Conservation (phyloP, 495 filamentous ascomycete species). For the Penicillium robsamsonii region DNA sequence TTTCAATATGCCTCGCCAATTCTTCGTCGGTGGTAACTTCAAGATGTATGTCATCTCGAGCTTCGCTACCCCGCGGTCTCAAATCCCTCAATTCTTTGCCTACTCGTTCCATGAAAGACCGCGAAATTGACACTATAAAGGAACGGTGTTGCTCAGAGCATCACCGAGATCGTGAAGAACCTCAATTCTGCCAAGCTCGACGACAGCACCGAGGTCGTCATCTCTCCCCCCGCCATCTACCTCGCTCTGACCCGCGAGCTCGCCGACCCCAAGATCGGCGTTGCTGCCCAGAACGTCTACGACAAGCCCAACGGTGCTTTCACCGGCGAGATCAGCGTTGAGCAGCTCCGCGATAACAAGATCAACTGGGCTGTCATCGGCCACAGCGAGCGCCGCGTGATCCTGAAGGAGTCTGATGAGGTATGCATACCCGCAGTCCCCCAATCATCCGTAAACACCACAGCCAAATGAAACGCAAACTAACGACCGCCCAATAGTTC, state of each 20-base stretch:
- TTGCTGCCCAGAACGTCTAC: constrained; percentile 93
- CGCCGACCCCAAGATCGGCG: constrained; percentile 65
- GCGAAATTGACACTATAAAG: constrained; percentile 42
- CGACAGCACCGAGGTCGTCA: constrained; percentile 70
- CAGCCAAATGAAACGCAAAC: background rate
- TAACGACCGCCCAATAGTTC: constrained; percentile 44
- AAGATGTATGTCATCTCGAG: constrained; percentile 69
- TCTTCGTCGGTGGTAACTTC: constrained; percentile 99
- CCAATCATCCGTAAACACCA: background rate
- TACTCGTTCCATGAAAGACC: constrained; percentile 6
- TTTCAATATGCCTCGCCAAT: constrained; percentile 81
- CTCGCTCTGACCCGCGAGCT: constrained; percentile 78
- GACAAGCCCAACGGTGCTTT: constrained; percentile 96
- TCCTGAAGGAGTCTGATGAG: constrained; percentile 79
- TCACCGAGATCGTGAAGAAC: constrained; percentile 82
- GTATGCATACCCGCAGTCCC: constrained; percentile 31
- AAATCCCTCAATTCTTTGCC: constrained; percentile 20
- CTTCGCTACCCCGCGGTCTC: constrained; percentile 19
- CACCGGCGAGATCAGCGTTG: constrained; percentile 92
- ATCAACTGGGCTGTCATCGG: constrained; percentile 89
- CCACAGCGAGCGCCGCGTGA: constrained; percentile 87
- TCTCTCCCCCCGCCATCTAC: constrained; percentile 88
- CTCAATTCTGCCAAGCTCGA: constrained; percentile 72
- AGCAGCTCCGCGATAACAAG: constrained; percentile 81
- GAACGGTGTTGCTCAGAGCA: constrained; percentile 87